Conservation (phyloP, 257 asterid species). For the Penstemon eatonii region DNA sequence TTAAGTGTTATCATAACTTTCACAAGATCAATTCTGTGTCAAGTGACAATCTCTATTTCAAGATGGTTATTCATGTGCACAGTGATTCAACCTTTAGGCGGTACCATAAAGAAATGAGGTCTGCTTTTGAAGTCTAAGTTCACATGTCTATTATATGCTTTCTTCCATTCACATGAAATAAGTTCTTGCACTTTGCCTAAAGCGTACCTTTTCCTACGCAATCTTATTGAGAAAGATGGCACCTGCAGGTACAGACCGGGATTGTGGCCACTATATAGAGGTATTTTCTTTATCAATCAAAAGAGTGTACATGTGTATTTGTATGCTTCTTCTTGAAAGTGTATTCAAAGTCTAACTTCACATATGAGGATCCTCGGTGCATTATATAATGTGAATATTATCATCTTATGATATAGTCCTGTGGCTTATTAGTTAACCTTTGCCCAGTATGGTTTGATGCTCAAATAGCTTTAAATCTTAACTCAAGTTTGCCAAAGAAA, state of each 20-base stretch:
- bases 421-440: too few species aligned
- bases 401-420: too few species aligned
- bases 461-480: too few species aligned
- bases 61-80: slow-evolving; percentile 93
- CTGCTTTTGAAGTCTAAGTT: slow-evolving; percentile 20
- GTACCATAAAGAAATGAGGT: slow-evolving; percentile 98
- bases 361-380: neutral
- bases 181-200: slow-evolving; percentile 14
- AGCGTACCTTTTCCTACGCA: slow-evolving; percentile 9
- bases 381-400: neutral
- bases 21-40: slow-evolving; percentile 58
- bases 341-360: neutral
- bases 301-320: slow-evolving; percentile 14
- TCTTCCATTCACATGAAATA: slow-evolving; percentile 12
- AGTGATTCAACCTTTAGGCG: slow-evolving; percentile 89
- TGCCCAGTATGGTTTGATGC: too few species aligned
- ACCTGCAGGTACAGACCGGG: slow-evolving; percentile 73
- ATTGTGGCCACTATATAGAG: slow-evolving; percentile 99
- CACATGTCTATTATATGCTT: slow-evolving; percentile 9
- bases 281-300: slow-evolving; percentile 35
- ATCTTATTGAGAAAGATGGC: slow-evolving; percentile 23
- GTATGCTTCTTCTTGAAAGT: slow-evolving; percentile 25
- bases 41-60: slow-evolving; percentile 73
- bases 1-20: slow-evolving; percentile 81
- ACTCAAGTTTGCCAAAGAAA: too few species aligned